These are phyloP conservation scores for Penicillium herquei DNA, from an alignment of 495 filamentous ascomycete species.

Conservation along the genomic window DNA sequence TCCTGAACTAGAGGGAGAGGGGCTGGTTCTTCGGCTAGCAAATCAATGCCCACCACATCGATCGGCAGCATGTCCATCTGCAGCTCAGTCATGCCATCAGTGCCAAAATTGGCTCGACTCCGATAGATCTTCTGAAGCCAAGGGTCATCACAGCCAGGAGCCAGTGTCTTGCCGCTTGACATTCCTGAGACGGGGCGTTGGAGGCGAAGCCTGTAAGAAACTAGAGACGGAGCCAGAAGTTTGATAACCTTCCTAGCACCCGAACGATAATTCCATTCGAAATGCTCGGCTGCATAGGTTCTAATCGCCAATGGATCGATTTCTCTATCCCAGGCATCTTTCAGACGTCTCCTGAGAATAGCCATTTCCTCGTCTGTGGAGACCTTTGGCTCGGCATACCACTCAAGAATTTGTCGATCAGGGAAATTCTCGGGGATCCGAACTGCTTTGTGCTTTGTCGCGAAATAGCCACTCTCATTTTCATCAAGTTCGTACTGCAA, in stretches of 20 bases:
- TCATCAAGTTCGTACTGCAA: conserved; percentile 73
- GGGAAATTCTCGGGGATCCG: conserved; percentile 81
- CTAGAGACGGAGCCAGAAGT: conserved; percentile 73
- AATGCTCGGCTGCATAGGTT: conserved; percentile 70
- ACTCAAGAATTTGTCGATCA: conserved; percentile 71
- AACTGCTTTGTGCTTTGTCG: conserved; percentile 68
- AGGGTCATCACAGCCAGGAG: conserved; percentile 33
- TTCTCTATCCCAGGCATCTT: conserved; percentile 59
- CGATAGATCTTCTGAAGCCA: conserved; percentile 59
- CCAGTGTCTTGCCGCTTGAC: conserved; percentile 20
- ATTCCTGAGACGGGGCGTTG: conserved; percentile 26
- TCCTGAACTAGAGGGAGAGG: conserved; percentile 43
- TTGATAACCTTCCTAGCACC: conserved; percentile 85
- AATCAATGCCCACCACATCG: conserved; percentile 73
- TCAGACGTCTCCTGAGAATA: conserved; percentile 44
- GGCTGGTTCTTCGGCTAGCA: conserved; percentile 65
- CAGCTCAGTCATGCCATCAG: conserved; percentile 72
- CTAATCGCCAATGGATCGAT: conserved; percentile 69
- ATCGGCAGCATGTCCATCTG: conserved; percentile 74
- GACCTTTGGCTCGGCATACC: conserved; percentile 82
- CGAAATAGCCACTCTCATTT: conserved; percentile 83
- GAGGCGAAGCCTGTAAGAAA: conserved; percentile 62
- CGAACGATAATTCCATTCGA: conserved; percentile 76
- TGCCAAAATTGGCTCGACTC: conserved; percentile 65
- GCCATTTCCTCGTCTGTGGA: conserved; percentile 61